Percentiles rank a stretch among this genome's conserved stretches.
Evolutionary conservation across 2,329 filamentous ascomycete genomes (phyloP).

Genomic region (Aureobasidium melanogenum): DNA sequence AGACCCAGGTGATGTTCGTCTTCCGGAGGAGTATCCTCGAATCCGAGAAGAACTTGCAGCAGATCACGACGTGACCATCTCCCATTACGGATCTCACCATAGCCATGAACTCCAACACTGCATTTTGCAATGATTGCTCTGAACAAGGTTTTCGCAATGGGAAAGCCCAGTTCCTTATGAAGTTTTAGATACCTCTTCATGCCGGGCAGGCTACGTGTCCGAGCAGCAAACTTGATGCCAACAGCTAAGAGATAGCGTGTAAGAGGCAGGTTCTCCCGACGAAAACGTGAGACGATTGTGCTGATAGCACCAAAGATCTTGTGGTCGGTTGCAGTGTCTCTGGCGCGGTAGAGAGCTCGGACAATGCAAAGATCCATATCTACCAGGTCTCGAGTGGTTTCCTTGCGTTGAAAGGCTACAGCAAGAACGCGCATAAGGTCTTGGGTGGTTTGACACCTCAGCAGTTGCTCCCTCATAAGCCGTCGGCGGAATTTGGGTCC

Average conservation of each 20-base stretch:
- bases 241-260: slow-evolving; percentile 18
- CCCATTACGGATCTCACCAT: slow-evolving; percentile 30
- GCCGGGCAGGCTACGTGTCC: slow-evolving; percentile 19
- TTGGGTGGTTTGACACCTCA: slow-evolving; percentile 20
- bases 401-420: slow-evolving; percentile 19
- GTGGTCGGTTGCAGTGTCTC: slow-evolving; percentile 22
- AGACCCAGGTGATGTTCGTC: slow-evolving; percentile 25
- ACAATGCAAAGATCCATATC: slow-evolving; percentile 21
- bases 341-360: slow-evolving; percentile 26
- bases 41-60: slow-evolving; percentile 27
- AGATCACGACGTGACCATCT: slow-evolving; percentile 27
- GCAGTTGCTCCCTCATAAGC: slow-evolving; percentile 23
- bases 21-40: slow-evolving; percentile 22
- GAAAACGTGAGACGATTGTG: slow-evolving; percentile 22
- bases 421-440: slow-evolving; percentile 25
- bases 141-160: slow-evolving; percentile 23
- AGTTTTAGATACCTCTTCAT: slow-evolving; percentile 26
- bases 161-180: slow-evolving; percentile 14
- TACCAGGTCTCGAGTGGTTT: slow-evolving; percentile 17
- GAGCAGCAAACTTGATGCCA: slow-evolving; percentile 27
- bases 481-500: slow-evolving; percentile 12
- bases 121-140: slow-evolving; percentile 28
- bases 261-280: slow-evolving; percentile 18
- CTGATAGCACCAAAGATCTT: slow-evolving; percentile 21
- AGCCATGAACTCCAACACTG: slow-evolving; percentile 26